A percentile compares a stretch with the other conserved stretches of the same genome.
phyloP scores from a whole-genome alignment of 2,329 filamentous ascomycete species.

The Scopulariopsis brevicaulis region DNA sequence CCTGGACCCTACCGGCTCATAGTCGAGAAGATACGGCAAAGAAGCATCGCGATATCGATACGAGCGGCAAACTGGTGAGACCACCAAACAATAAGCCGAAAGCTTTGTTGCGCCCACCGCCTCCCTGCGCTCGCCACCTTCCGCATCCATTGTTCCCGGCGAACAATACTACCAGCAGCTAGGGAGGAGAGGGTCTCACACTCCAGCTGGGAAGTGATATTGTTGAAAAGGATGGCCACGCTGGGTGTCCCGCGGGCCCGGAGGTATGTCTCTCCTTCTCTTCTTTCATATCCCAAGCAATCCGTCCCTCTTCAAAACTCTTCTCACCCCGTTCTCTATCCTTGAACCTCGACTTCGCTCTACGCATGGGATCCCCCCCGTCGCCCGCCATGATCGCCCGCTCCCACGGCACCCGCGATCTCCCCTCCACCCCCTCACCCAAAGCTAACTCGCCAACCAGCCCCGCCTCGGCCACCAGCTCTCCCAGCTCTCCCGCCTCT shows the following conservation, averaged over 20 bases:
- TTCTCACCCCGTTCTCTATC: background rate
- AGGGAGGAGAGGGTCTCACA: background rate
- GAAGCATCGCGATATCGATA: too few species aligned
- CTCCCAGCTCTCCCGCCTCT: background rate
- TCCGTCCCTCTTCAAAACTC: background rate
- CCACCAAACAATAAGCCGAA: background rate
- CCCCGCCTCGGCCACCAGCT: background rate
- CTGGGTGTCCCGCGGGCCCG: background rate
- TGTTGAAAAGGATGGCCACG: background rate
- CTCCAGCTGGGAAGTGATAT: background rate
- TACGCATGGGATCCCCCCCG: background rate
- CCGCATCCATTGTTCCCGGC: background rate
- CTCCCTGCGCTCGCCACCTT: background rate
- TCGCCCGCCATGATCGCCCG: background rate
- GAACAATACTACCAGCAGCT: background rate
- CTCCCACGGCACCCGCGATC: background rate
- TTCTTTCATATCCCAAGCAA: background rate
- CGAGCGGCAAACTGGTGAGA: too few species aligned
- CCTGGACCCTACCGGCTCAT: too few species aligned
- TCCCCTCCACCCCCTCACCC: background rate
- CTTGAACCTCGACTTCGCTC: background rate
- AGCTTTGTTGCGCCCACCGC: background rate
- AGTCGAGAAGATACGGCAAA: too few species aligned
- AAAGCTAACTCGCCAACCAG: background rate
- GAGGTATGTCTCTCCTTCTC: background rate